These are phyloP conservation scores for Citrus glauca DNA, from an alignment of 345 rosid species.

Conservation along the genomic window DNA sequence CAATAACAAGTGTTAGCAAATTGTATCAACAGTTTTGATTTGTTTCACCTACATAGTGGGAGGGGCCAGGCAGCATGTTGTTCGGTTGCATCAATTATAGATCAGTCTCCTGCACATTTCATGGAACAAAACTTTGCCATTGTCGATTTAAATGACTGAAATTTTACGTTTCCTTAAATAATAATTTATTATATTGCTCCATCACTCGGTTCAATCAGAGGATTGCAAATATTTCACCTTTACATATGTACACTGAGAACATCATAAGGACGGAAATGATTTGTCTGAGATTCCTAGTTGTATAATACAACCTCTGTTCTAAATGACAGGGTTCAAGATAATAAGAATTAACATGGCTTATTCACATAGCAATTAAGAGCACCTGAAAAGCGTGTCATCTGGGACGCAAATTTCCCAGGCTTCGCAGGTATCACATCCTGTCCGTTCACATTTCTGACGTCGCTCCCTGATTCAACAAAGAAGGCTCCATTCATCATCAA, in stretches of 20 bases:
- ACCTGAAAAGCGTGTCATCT: conserved; percentile 49
- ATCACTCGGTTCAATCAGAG: background rate
- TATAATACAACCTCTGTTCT: background rate
- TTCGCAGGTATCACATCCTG: conserved; percentile 32
- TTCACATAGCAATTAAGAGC: conserved; percentile 36
- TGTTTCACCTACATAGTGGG: background rate
- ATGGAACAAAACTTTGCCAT: background rate
- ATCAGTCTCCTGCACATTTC: background rate
- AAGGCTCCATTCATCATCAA: conserved; percentile 60
- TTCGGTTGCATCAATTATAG: background rate
- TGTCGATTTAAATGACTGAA: background rate
- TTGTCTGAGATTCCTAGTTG: background rate
- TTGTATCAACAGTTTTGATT: background rate
- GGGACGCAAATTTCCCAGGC: conserved; percentile 40
- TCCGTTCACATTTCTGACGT: conserved; percentile 4
- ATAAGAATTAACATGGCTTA: conserved; percentile 20
- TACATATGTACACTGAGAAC: background rate
- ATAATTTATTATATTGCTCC: background rate
- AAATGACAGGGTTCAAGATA: background rate
- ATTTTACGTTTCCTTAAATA: background rate
- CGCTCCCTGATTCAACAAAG: conserved; percentile 58
- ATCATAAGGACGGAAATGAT: background rate
- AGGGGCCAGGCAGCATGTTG: background rate
- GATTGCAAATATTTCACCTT: background rate
- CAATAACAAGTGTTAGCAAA: background rate